Conservation (phyloP, 768 basidiomycete species). For the Auriculariales sp. region DNA sequence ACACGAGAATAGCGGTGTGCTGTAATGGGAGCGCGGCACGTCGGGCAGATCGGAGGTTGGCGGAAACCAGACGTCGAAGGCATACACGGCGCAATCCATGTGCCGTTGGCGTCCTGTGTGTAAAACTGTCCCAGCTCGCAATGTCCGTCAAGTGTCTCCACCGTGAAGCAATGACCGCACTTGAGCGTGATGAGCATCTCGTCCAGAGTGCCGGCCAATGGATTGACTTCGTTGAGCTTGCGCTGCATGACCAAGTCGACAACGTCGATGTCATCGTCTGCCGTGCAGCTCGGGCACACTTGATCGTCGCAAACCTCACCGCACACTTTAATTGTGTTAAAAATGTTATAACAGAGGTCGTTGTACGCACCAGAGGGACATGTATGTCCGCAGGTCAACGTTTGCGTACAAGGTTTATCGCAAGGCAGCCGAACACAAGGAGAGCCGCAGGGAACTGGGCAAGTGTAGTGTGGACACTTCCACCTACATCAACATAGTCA, state of each 20-base stretch:
- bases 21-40: slow-evolving; percentile 42
- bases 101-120: slow-evolving; percentile 18
- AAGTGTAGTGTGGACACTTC: slow-evolving; percentile 38
- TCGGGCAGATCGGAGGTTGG: slow-evolving; percentile 42
- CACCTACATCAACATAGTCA: slow-evolving; percentile 15
- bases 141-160: slow-evolving; percentile 54
- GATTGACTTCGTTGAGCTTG: slow-evolving; percentile 32
- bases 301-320: slow-evolving; percentile 48
- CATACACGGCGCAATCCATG: slow-evolving; percentile 29
- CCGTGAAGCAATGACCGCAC: slow-evolving; percentile 54
- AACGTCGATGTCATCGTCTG: slow-evolving; percentile 23
- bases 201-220: slow-evolving; percentile 24
- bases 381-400: slow-evolving; percentile 41
- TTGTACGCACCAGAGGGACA: slow-evolving; percentile 45
- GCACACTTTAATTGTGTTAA: slow-evolving; percentile 30
- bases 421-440: slow-evolving; percentile 54
- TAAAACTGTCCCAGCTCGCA: slow-evolving; percentile 41
- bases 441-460: slow-evolving; percentile 54
- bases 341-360: slow-evolving; percentile 2
- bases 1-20: slow-evolving; percentile 45
- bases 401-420: slow-evolving; percentile 33
- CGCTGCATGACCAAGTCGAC: slow-evolving; percentile 46
- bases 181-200: slow-evolving; percentile 43
- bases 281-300: slow-evolving; percentile 36
- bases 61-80: slow-evolving; percentile 26